Evolutionary conservation across 1,284 basidiomycete genomes (phyloP).

Genomic region (Tylopilus sp.): DNA sequence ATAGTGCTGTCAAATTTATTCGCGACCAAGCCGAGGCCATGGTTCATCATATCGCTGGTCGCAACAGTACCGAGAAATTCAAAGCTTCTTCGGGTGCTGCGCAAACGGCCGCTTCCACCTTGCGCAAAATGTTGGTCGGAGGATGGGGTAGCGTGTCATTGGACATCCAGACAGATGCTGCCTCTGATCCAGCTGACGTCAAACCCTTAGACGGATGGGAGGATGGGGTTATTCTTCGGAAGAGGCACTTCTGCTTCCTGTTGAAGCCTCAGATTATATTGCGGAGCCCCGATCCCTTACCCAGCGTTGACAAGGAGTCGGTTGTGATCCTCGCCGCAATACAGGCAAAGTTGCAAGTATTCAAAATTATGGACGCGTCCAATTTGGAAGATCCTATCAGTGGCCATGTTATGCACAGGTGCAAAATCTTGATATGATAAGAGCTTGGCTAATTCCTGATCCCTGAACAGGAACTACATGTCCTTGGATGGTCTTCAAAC

Average conservation of each 20-base stretch:
- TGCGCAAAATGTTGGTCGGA: constrained; percentile 59
- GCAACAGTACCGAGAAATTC: constrained; percentile 35
- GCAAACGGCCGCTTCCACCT: constrained; percentile 57
- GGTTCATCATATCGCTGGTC: constrained; percentile 33
- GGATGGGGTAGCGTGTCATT: constrained; percentile 46
- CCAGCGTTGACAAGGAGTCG: constrained; percentile 54
- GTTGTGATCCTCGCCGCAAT: constrained; percentile 80
- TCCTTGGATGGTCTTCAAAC: constrained; percentile 80
- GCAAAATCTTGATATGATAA: constrained; percentile 11
- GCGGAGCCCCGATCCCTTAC: constrained; percentile 41
- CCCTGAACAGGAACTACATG: constrained; percentile 60
- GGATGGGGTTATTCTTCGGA: constrained; percentile 60
- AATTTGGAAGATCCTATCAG: constrained; percentile 84
- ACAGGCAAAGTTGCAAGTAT: constrained; percentile 79
- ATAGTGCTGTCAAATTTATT: constrained; percentile 79
- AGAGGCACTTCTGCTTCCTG: constrained; percentile 79
- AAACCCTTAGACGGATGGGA: constrained; percentile 72
- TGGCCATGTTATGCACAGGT: constrained; percentile 85
- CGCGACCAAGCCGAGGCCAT: constrained; percentile 68
- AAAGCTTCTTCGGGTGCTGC: constrained; percentile 42
- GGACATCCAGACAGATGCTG: constrained; percentile 37
- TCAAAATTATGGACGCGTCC: constrained; percentile 76
- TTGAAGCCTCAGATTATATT: constrained; percentile 91
- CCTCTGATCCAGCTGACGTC: constrained; percentile 32
- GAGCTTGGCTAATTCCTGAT: constrained; percentile 4